Evolutionary conservation across 2,329 filamentous ascomycete species (phyloP).

Genomic region (Aureobasidium sp.): DNA sequence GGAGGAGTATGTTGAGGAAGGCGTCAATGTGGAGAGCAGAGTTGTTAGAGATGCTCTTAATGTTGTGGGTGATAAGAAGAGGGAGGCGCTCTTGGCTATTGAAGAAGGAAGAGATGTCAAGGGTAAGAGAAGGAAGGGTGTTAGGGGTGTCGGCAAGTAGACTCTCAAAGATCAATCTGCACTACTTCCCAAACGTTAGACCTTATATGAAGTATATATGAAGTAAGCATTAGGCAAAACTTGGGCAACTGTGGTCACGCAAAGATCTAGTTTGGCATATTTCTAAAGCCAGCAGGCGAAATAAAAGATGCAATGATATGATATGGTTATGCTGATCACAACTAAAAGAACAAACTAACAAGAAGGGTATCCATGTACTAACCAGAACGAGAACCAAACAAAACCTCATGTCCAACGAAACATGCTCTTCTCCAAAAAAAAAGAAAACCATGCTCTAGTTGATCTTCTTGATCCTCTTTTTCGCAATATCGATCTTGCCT

Average conservation of each 20-base stretch:
- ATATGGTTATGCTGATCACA: too few relatives aligned
- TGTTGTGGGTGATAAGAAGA: constrained; percentile 89
- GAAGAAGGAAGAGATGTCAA: constrained; percentile 87
- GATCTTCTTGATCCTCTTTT: constrained; percentile 63
- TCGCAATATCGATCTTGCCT: constrained; percentile 67
- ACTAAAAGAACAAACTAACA: neutral
- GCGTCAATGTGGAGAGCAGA: constrained; percentile 86
- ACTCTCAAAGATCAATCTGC: neutral
- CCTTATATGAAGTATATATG: too few relatives aligned
- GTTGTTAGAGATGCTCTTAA: constrained; percentile 82
- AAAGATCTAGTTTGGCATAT: too few relatives aligned
- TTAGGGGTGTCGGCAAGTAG: constrained; percentile 3
- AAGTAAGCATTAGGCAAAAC: too few relatives aligned
- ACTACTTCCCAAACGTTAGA: too few relatives aligned
- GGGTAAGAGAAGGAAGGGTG: constrained; percentile 59
- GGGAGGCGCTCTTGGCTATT: constrained; percentile 82
- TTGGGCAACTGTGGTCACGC: too few relatives aligned
- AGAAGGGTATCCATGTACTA: neutral
- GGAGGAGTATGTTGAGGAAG: constrained; percentile 79
- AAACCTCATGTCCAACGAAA: neutral
- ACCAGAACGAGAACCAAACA: neutral
- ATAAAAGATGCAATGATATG: too few relatives aligned
- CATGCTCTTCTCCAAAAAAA: neutral
- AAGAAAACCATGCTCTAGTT: constrained; percentile 18
- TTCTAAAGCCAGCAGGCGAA: too few relatives aligned